Percentiles rank a stretch among this genome's conserved stretches.
Conservation (phyloP, 345 rosid genomes). For the Melaleuca quinquenervia region DNA sequence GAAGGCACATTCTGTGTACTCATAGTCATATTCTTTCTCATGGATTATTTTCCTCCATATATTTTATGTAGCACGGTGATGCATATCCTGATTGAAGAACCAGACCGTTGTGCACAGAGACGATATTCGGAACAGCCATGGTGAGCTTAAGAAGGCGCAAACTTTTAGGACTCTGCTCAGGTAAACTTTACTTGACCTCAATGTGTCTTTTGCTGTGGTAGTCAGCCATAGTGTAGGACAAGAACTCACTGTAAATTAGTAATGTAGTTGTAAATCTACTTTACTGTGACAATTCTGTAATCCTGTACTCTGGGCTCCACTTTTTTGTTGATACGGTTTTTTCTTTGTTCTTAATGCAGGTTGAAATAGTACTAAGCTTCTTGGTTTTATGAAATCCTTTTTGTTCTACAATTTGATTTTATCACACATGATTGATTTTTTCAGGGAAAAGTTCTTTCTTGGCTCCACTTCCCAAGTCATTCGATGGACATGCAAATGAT, state of each 20-base stretch:
- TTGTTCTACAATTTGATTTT: background rate
- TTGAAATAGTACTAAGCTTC: background rate
- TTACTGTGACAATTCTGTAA: background rate
- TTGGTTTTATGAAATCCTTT: background rate
- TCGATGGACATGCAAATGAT: conserved; percentile 25
- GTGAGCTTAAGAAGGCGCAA: conserved; percentile 91
- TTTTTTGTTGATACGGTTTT: background rate
- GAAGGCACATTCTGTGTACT: background rate
- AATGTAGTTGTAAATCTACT: background rate
- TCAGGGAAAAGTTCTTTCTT: conserved; percentile 49
- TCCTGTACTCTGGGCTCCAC: background rate
- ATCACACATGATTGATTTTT: background rate
- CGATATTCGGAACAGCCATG: conserved; percentile 28
- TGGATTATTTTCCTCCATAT: background rate
- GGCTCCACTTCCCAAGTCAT: conserved; percentile 43
- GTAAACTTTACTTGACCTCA: conserved; percentile 22
- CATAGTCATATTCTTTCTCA: background rate
- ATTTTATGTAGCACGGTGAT: conserved; percentile 8
- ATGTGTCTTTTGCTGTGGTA: background rate
- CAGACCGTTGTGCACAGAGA: conserved; percentile 3
- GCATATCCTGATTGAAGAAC: conserved; percentile 10
- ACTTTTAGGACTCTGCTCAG: conserved; percentile 83
- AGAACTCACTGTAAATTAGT: background rate
- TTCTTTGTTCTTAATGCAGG: background rate
- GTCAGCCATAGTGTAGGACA: background rate